Evolutionary conservation across 2,329 filamentous ascomycete genomes (phyloP).

Genomic region (Aspergillus ibericus): DNA sequence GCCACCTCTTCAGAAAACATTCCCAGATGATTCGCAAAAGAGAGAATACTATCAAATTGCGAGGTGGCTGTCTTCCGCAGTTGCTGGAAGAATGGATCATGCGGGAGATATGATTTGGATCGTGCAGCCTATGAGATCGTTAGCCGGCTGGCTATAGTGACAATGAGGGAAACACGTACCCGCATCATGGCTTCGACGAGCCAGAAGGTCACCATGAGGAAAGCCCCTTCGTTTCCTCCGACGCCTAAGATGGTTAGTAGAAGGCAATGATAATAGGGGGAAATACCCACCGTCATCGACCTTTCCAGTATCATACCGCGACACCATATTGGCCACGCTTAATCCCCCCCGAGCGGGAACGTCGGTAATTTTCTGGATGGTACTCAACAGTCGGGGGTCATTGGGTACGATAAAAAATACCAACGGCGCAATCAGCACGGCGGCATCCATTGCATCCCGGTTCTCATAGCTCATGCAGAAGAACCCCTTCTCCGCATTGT

Average conservation of each 20-base stretch:
- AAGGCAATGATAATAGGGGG: no score
- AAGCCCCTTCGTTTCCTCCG: constrained; percentile 72
- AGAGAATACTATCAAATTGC: constrained; percentile 75
- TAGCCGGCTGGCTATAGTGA: not conserved
- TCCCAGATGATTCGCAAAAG: constrained; percentile 72
- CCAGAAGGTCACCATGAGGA: constrained; percentile 83
- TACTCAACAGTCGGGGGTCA: constrained; percentile 72
- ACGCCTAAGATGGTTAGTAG: constrained; percentile 54
- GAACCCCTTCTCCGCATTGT: constrained; percentile 66
- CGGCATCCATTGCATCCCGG: constrained; percentile 66
- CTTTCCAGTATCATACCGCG: constrained; percentile 68
- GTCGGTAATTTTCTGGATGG: constrained; percentile 69
- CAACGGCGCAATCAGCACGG: constrained; percentile 66
- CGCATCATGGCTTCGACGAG: constrained; percentile 75
- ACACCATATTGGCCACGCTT: constrained; percentile 73
- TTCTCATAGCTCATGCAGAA: constrained; percentile 78
- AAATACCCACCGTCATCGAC: constrained; percentile 63
- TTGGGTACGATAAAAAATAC: constrained; percentile 79
- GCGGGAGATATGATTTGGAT: constrained; percentile 12
- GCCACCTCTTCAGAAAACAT: constrained; percentile 82
- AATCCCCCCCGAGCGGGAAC: constrained; percentile 73
- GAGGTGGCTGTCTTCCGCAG: constrained; percentile 55
- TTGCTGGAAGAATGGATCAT: constrained; percentile 34
- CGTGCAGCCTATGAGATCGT: constrained; percentile 25
- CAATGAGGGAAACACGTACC: constrained; percentile 47